Evolutionary conservation across 176 grass and related monocot species (phyloP).

Genomic region (Stipa capillata): DNA sequence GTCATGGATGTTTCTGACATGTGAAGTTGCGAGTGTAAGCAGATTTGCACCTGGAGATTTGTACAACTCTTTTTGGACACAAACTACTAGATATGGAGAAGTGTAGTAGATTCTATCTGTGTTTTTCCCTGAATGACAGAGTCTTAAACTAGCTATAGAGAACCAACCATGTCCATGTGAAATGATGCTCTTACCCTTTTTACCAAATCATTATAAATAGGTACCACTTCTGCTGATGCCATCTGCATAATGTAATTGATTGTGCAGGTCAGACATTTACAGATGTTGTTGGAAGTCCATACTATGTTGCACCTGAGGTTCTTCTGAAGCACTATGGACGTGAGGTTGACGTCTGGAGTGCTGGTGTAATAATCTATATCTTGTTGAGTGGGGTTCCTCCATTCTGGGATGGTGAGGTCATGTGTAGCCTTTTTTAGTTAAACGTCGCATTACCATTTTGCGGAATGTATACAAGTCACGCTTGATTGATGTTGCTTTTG

Average conservation of each 20-base stretch:
- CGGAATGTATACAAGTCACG: background rate
- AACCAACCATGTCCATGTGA: background rate
- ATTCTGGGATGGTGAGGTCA: slow-evolving; percentile 75
- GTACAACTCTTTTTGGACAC: background rate
- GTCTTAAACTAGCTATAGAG: background rate
- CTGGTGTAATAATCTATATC: slow-evolving; percentile 76
- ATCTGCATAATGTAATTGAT: background rate
- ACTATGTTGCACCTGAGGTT: slow-evolving; percentile 79
- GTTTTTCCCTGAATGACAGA: background rate
- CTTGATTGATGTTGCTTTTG: background rate
- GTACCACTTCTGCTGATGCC: background rate
- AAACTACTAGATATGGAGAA: background rate
- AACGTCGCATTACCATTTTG: background rate
- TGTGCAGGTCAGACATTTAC: slow-evolving; percentile 51
- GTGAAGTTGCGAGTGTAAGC: background rate
- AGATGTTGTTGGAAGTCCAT: slow-evolving; percentile 80
- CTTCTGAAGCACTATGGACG: slow-evolving; percentile 54
- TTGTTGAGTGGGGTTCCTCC: slow-evolving; percentile 76
- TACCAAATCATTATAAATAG: background rate
- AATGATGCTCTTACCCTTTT: background rate
- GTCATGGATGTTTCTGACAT: background rate
- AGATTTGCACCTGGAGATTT: background rate
- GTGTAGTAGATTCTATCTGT: background rate
- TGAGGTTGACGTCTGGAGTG: slow-evolving; percentile 75
- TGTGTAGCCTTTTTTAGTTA: slow-evolving; percentile 11